These are phyloP conservation scores for Geotrichum ghanense DNA, from an alignment of 805 yeast genomes.

Conservation along the genomic window DNA sequence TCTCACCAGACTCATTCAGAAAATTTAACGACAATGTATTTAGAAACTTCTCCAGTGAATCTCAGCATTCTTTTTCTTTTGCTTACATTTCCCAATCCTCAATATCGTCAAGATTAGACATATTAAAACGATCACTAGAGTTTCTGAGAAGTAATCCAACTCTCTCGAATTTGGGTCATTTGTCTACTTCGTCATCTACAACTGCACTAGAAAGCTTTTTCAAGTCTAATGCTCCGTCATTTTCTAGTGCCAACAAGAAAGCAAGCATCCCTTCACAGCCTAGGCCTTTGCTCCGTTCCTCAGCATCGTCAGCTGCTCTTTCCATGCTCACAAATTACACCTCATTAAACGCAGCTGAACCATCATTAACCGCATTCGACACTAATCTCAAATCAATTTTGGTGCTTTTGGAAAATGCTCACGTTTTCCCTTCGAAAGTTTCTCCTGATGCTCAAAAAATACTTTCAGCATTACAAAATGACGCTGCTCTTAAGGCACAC, in stretches of 20 bases:
- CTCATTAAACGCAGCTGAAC: constrained; percentile 5
- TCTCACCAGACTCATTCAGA: neutral
- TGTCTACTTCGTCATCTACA: neutral
- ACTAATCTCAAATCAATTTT: constrained; percentile 16
- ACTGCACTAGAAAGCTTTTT: constrained; percentile 2
- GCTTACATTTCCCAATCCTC: constrained; percentile 76
- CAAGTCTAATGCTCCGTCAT: neutral
- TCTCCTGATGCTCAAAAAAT: neutral
- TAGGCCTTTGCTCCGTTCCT: constrained; percentile 24
- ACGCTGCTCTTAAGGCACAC: neutral
- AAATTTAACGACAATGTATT: neutral
- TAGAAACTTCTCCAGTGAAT: constrained; percentile 53
- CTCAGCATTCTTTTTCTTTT: constrained; percentile 77
- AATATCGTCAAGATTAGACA: constrained; percentile 60
- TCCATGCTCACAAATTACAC: constrained; percentile 14
- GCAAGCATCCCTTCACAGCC: constrained; percentile 4
- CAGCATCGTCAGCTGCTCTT: constrained; percentile 14
- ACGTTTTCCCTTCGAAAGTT: constrained; percentile 4
- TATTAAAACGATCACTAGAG: constrained; percentile 30
- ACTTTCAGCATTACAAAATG: constrained; percentile 38
- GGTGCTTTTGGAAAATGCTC: constrained; percentile 13
- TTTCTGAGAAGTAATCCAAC: constrained; percentile 29
- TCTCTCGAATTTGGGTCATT: neutral
- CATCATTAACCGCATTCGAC: constrained; percentile 1
- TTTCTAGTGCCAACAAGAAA: neutral